phyloP scores from a whole-genome alignment of 225 moss, liverwort and hornwort genomes.

The Lunularia cruciata region DNA sequence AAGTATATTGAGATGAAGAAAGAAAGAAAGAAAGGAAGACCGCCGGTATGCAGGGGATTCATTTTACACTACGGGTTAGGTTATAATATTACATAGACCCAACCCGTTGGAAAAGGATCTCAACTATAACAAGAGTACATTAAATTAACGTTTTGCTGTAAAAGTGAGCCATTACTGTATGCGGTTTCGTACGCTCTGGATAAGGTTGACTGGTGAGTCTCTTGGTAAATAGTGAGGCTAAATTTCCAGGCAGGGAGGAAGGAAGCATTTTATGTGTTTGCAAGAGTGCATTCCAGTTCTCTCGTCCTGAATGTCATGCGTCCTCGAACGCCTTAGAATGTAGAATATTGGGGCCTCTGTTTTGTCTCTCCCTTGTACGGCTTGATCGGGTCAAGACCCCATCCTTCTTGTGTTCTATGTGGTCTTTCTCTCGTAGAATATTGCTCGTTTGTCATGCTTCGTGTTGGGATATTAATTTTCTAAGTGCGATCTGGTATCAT shows the following conservation, averaged over 20 bases:
- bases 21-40: too few relatives aligned
- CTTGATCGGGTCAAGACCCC: too few relatives aligned
- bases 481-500: not conserved
- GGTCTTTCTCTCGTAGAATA: conserved; percentile 5
- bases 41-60: too few relatives aligned
- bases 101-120: too few relatives aligned
- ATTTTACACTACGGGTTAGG: too few relatives aligned
- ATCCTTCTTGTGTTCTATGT: too few relatives aligned
- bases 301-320: not conserved
- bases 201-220: conserved; percentile 8
- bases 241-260: not conserved
- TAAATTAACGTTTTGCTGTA: too few relatives aligned
- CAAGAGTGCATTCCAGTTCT: not conserved
- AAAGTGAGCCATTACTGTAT: not conserved
- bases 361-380: too few relatives aligned
- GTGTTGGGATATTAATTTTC: not conserved
- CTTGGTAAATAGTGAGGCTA: not conserved
- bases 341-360: too few relatives aligned
- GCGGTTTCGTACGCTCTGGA: not conserved
- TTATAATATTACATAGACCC: too few relatives aligned
- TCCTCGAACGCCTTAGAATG: not conserved
- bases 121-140: too few relatives aligned
- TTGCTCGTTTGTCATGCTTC: not conserved
- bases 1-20: too few relatives aligned
- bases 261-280: not conserved